Conservation (phyloP, 2,329 filamentous ascomycete genomes). For the Pseudocercospora crystallina region DNA sequence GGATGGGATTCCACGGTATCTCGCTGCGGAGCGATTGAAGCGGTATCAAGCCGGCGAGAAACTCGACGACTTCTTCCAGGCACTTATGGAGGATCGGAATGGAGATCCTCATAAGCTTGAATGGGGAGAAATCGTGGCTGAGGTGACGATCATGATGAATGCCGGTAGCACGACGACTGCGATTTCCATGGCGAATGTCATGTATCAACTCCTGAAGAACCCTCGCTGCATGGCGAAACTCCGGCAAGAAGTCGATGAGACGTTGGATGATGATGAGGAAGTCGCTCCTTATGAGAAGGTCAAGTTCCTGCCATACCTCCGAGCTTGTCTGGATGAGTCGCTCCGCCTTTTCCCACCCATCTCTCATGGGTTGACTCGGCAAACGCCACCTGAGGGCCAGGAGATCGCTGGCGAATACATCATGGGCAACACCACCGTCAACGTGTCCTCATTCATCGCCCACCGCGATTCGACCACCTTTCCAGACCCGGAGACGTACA, state of each 20-base stretch:
- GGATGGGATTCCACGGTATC: conserved; percentile 51
- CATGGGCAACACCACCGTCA: conserved; percentile 18
- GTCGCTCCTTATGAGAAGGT: conserved; percentile 32
- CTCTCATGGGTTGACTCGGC: conserved; percentile 17
- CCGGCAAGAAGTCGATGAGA: conserved; percentile 26
- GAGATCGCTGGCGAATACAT: conserved; percentile 18
- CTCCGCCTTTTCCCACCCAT: conserved; percentile 22
- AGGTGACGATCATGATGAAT: conserved; percentile 54
- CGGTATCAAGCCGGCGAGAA: conserved; percentile 54
- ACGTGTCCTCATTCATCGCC: conserved; percentile 19
- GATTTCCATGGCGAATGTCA: conserved; percentile 40
- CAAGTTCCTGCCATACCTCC: conserved; percentile 25
- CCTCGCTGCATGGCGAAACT: conserved; percentile 37
- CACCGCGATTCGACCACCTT: conserved; percentile 36
- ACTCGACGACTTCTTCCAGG: conserved; percentile 59
- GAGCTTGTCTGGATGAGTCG: conserved; percentile 19
- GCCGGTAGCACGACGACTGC: conserved; percentile 48
- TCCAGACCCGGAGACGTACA: conserved; percentile 19
- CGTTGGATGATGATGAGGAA: conserved; percentile 49
- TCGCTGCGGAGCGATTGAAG: conserved; percentile 45
- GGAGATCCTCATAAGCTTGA: conserved; percentile 50
- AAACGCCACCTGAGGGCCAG: conserved; percentile 19
- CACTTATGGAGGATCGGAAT: conserved; percentile 54
- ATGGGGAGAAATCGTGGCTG: conserved; percentile 59
- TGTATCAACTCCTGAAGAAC: conserved; percentile 39